phyloP scores from a whole-genome alignment of 1,139 yeast genomes.

The Trichomonascaceae sp. region DNA sequence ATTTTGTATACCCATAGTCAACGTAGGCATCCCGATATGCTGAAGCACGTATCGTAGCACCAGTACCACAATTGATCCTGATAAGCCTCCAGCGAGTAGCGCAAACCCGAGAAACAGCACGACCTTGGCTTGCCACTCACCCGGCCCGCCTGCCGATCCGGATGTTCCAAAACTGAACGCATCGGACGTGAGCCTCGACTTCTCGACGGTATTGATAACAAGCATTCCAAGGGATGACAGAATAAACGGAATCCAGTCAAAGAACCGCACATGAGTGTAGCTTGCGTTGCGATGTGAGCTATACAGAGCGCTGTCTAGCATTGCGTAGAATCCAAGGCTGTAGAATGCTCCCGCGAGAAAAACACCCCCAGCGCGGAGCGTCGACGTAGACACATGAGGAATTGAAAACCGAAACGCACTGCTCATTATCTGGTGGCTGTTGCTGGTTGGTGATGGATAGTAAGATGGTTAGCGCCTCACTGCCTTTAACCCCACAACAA shows the following conservation, averaged over 20 bases:
- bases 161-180: constrained; percentile 35
- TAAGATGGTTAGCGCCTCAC: too few relatives aligned
- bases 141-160: constrained; percentile 29
- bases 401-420: constrained; percentile 14
- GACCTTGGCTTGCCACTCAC: constrained; percentile 90
- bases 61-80: constrained; percentile 82
- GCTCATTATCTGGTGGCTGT: too few relatives aligned
- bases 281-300: constrained; percentile 80
- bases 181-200: constrained; percentile 55
- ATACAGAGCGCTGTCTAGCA: constrained; percentile 79
- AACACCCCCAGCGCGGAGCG: constrained; percentile 62
- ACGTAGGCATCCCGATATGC: constrained; percentile 69
- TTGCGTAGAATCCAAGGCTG: constrained; percentile 81
- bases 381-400: constrained; percentile 37
- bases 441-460: too few relatives aligned
- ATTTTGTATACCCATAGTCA: constrained; percentile 90
- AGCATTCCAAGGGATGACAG: constrained; percentile 86
- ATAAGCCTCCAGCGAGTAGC: constrained; percentile 82
- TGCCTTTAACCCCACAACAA: too few relatives aligned
- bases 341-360: constrained; percentile 65
- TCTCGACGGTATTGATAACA: constrained; percentile 84
- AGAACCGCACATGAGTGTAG: constrained; percentile 72
- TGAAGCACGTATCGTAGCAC: constrained; percentile 74
- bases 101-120: constrained; percentile 87
- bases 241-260: constrained; percentile 92